These are phyloP conservation scores for Golubevia sp. DNA, from an alignment of 1,284 basidiomycete genomes.

Conservation along the genomic window DNA sequence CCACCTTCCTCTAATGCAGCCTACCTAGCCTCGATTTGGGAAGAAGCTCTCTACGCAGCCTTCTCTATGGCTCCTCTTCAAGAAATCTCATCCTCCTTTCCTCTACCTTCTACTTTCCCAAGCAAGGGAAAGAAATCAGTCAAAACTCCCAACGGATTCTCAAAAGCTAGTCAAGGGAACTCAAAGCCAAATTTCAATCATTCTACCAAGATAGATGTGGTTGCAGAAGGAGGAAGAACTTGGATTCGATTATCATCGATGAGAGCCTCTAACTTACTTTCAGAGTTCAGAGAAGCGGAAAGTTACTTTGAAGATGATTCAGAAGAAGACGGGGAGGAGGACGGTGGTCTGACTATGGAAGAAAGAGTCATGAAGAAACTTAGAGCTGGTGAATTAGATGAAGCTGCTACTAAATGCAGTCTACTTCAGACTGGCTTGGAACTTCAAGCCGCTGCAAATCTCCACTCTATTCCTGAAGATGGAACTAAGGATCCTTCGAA, in stretches of 20 bases:
- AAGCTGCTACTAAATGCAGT: too few relatives aligned
- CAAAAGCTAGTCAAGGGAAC: slow-evolving; percentile 9
- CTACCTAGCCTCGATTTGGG: slow-evolving; percentile 28
- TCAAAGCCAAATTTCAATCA: background rate
- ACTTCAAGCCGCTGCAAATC: too few relatives aligned
- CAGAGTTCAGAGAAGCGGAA: slow-evolving; percentile 42
- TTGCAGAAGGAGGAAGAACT: slow-evolving; percentile 22
- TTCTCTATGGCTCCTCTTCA: slow-evolving; percentile 20
- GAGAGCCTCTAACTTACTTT: slow-evolving; percentile 22
- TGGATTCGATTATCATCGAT: slow-evolving; percentile 34
- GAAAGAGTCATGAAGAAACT: background rate
- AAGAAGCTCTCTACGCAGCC: slow-evolving; percentile 28
- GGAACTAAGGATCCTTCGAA: too few relatives aligned
- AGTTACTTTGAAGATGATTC: slow-evolving; percentile 27
- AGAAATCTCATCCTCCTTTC: slow-evolving; percentile 23
- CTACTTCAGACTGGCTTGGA: too few relatives aligned
- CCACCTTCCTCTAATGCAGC: slow-evolving; percentile 36
- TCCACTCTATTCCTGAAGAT: too few relatives aligned
- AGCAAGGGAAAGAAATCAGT: slow-evolving; percentile 16
- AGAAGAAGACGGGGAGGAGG: slow-evolving; percentile 12
- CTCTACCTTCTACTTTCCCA: slow-evolving; percentile 5
- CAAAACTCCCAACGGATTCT: slow-evolving; percentile 13
- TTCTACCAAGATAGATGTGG: slow-evolving; percentile 33
- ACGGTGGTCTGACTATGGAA: background rate
- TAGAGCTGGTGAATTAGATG: background rate